phyloP scores from a whole-genome alignment of 2,329 filamentous ascomycete species.

The Apiospora koreana region DNA sequence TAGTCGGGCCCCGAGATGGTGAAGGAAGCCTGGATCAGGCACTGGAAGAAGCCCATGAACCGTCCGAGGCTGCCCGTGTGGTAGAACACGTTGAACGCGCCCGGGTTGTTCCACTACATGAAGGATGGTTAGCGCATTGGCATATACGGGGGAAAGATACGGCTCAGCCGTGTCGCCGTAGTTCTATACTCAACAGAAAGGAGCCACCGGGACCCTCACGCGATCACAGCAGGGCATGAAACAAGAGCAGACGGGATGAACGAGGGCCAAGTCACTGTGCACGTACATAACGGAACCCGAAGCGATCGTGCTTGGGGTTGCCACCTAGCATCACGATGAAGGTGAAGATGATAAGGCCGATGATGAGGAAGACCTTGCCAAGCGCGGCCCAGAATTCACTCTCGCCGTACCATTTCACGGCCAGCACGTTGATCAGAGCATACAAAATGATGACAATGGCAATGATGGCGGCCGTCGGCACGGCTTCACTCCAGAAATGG shows the following conservation, averaged over 20 bases:
- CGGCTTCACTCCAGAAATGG: conserved; percentile 61
- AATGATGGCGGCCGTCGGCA: conserved; percentile 63
- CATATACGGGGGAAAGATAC: neutral
- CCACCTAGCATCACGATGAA: conserved; percentile 83
- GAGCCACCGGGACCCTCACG: neutral
- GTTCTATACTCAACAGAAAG: neutral
- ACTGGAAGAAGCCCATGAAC: conserved; percentile 76
- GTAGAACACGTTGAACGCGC: conserved; percentile 69
- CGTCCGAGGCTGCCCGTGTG: conserved; percentile 66
- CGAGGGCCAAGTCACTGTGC: neutral
- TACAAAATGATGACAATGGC: conserved; percentile 57
- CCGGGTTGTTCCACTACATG: conserved; percentile 63
- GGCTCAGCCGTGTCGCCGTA: neutral
- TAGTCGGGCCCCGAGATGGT: conserved; percentile 64
- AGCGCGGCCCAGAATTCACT: conserved; percentile 75
- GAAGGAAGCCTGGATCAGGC: conserved; percentile 70
- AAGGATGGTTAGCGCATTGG: conserved; percentile 20
- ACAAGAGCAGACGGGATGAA: neutral
- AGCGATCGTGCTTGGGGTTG: conserved; percentile 70
- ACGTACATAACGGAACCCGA: conserved; percentile 60
- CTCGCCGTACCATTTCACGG: conserved; percentile 75
- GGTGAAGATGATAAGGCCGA: conserved; percentile 73
- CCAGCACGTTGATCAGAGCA: conserved; percentile 67
- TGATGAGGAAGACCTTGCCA: conserved; percentile 71
- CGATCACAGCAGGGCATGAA: neutral